Evolutionary conservation across 2,329 filamentous ascomycete genomes (phyloP).

Genomic region (Aureobasidium pullulans): DNA sequence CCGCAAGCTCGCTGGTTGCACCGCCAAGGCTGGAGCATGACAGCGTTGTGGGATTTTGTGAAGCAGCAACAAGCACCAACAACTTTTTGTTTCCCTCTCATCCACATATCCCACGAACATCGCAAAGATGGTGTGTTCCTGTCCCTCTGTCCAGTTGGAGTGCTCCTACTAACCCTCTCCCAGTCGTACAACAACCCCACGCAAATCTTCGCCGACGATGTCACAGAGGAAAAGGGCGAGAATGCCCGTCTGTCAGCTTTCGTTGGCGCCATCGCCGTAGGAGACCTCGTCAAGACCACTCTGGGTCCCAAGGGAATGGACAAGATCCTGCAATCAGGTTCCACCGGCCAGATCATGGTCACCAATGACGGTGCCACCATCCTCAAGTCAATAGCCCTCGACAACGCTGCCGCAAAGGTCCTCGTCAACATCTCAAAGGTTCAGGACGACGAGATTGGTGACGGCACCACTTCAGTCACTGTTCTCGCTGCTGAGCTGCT

Average conservation of each 20-base stretch:
- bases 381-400: conserved; percentile 93
- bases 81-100: not conserved
- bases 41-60: not conserved
- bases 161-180: not conserved
- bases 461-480: conserved; percentile 96
- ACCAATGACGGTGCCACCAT: conserved; percentile 99
- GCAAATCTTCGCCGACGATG: conserved; percentile 96
- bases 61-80: not conserved
- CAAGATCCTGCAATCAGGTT: conserved; percentile 93
- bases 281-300: conserved; percentile 94
- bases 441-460: conserved; percentile 96
- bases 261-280: conserved; percentile 94
- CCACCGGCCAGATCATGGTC: conserved; percentile 94
- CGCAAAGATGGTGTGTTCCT: conserved; percentile 15
- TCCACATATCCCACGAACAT: conserved; percentile 3
- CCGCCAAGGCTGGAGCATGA: conserved; percentile 7
- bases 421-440: conserved; percentile 99
- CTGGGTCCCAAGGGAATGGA: conserved; percentile 98
- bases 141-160: not conserved
- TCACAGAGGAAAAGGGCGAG: conserved; percentile 96
- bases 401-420: conserved; percentile 97
- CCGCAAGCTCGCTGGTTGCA: conserved; percentile 8
- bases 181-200: conserved; percentile 62
- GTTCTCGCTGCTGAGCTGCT: conserved; percentile 92
- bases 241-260: conserved; percentile 98